Conservation (phyloP, 192 early-diverging fungal species). For the Backusella luteola region DNA sequence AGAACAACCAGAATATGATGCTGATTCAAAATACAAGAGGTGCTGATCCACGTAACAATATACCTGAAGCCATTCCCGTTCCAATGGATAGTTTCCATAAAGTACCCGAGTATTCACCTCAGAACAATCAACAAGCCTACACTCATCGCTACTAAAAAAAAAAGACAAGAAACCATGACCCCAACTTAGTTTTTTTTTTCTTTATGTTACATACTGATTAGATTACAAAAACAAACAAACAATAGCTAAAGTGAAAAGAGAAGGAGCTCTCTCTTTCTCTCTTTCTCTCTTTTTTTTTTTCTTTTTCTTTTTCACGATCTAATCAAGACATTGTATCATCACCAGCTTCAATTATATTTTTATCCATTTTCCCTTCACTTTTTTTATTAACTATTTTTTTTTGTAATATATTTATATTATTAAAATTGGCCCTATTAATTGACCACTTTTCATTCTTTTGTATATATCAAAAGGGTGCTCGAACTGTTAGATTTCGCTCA, state of each 20-base stretch:
- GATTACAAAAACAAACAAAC: not conserved
- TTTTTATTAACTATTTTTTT: not conserved
- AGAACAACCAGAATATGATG: slow-evolving; percentile 23
- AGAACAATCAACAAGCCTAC: not conserved
- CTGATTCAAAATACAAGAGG: slow-evolving; percentile 19
- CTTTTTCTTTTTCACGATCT: not conserved
- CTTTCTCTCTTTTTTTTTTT: too few relatives aligned
- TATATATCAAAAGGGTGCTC: not conserved
- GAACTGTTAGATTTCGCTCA: not conserved
- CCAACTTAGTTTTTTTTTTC: not conserved
- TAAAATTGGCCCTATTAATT: slow-evolving; percentile 2
- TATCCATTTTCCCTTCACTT: not conserved
- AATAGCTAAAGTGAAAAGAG: not conserved
- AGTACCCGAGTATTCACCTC: not conserved
- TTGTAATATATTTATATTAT: slow-evolving; percentile 2
- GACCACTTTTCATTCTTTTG: slow-evolving; percentile 1
- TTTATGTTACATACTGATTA: not conserved
- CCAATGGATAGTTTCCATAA: slow-evolving; percentile 15
- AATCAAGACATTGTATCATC: not conserved
- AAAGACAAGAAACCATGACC: not conserved
- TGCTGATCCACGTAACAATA: not conserved
- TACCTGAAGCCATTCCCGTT: slow-evolving; percentile 19
- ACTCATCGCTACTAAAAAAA: slow-evolving; percentile 21
- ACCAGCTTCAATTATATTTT: not conserved
- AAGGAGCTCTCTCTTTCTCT: not conserved